A percentile compares a stretch with the other conserved stretches of the same genome.
Evolutionary conservation across 2,329 filamentous ascomycete genomes (phyloP).

Genomic region (Aureobasidium sp.): DNA sequence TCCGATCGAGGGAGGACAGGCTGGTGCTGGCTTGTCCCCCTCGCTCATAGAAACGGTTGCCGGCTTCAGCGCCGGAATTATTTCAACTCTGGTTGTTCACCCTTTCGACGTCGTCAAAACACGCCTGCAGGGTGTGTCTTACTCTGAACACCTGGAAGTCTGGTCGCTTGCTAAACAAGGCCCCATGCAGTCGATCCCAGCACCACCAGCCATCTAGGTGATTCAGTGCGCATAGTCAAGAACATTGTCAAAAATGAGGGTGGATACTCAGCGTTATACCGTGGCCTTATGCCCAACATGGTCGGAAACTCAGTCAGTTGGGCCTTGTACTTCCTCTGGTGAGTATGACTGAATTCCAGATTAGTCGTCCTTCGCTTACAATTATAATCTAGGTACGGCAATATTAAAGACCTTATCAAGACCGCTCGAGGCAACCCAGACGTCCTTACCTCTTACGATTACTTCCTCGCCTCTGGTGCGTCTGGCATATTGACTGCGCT

Average conservation of each 20-base stretch:
- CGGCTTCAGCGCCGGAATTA: constrained; percentile 79
- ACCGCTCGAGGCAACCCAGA: constrained; percentile 31
- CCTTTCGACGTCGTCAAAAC: constrained; percentile 96
- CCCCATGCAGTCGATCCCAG: constrained; percentile 43
- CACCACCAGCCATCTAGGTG: constrained; percentile 42
- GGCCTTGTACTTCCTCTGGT: constrained; percentile 82
- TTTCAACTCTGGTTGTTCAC: constrained; percentile 81
- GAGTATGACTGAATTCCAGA: background rate
- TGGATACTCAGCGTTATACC: constrained; percentile 66
- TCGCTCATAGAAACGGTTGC: constrained; percentile 81
- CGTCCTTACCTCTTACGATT: constrained; percentile 59
- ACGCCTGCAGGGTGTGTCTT: constrained; percentile 59
- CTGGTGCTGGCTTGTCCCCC: constrained; percentile 57
- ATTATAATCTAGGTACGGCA: constrained; percentile 41
- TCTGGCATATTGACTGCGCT: constrained; percentile 69
- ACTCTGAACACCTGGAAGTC: background rate
- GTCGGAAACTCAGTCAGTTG: constrained; percentile 85
- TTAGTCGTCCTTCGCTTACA: background rate
- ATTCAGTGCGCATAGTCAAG: constrained; percentile 47
- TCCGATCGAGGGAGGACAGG: constrained; percentile 37
- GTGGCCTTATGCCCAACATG: constrained; percentile 83
- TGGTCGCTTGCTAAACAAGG: constrained; percentile 1
- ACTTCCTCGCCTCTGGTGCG: constrained; percentile 67
- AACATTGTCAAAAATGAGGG: constrained; percentile 50
- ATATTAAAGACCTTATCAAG: constrained; percentile 50